Evolutionary conservation across 805 yeast species (phyloP), one percentile per base, ranked within the genome.

Genomic region (Kodamaea laetipori): DNA sequence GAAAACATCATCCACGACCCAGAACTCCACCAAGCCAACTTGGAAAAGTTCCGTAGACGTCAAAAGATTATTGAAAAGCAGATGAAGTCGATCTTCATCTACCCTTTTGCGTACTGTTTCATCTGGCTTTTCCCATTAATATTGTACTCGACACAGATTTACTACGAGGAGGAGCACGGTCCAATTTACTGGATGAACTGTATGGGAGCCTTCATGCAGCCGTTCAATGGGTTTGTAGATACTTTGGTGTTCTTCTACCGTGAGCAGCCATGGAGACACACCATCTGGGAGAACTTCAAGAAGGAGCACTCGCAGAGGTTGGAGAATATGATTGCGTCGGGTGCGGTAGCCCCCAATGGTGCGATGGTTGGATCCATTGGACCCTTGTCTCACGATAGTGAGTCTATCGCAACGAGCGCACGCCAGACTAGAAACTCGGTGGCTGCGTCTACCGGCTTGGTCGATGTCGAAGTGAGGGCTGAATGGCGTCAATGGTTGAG

Each of bases 121-220:
- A 63, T 89, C 37, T 90, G 97, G 97, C 57, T 84, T 15, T 82
- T 86, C 50, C 97, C 97, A 1, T 77, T 87, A 47, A 75, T 83
- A 4, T 70, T 79, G 26, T 86, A 84, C 54, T 71, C 80, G 44
- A 71, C 87, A 7, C 81, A 77, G 54, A 68, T 75, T 52, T 67
- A 70, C 28, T 67, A 73, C 52, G 80, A 77, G 44, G 58, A 73
- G 15, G 34, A 47, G 1, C 69, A 74, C 46, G 77, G 79, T 1
- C 79, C 84, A 2, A 70, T 77, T 6, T 74, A 74, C 46, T 84
- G 92, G 84, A 61, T 87, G 31, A 75, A 78, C 41, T 75, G 79
- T 41, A 64, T 84, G 43, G 80, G 84, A n/a, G 85, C 94, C 0
- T 81, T 82, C 51, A 79, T 83, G 71, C 90, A 85, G 61, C 90